Conservation (phyloP, 2,329 filamentous ascomycete species). For the Alternaria burnsii region DNA sequence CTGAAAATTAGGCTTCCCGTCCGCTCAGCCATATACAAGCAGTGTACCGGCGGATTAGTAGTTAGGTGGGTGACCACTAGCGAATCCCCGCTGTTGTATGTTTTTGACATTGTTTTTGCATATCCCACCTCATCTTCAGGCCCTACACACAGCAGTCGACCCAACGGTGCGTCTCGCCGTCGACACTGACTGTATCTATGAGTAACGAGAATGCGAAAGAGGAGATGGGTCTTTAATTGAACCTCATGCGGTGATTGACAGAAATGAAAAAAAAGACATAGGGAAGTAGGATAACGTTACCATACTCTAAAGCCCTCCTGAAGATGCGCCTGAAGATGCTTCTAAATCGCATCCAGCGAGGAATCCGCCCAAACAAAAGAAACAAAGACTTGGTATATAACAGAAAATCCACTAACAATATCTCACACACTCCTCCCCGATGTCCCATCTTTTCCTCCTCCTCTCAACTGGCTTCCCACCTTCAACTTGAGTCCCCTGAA, state of each 20-base stretch:
- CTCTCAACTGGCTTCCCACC: not conserved
- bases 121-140: no score
- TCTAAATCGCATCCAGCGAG: not conserved
- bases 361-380: not conserved
- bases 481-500: not conserved
- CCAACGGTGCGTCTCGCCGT: no score
- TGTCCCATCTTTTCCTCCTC: constrained; percentile 5
- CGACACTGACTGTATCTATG: not conserved
- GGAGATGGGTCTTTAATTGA: not conserved
- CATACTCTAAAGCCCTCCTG: not conserved
- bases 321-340: not conserved
- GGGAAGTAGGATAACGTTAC: not conserved
- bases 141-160: no score
- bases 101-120: no score
- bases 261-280: no score
- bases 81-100: no score
- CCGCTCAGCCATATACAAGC: no score
- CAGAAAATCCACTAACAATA: constrained; percentile 5
- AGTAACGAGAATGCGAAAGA: no score
- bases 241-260: not conserved
- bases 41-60: no score
- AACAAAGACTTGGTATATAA: not conserved
- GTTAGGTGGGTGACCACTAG: no score
- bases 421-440: not conserved
- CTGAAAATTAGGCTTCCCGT: no score